Percentiles rank a stretch among this genome's conserved stretches.
Conservation (phyloP, 2,329 filamentous ascomycete genomes). For the Penicillium sp. region DNA sequence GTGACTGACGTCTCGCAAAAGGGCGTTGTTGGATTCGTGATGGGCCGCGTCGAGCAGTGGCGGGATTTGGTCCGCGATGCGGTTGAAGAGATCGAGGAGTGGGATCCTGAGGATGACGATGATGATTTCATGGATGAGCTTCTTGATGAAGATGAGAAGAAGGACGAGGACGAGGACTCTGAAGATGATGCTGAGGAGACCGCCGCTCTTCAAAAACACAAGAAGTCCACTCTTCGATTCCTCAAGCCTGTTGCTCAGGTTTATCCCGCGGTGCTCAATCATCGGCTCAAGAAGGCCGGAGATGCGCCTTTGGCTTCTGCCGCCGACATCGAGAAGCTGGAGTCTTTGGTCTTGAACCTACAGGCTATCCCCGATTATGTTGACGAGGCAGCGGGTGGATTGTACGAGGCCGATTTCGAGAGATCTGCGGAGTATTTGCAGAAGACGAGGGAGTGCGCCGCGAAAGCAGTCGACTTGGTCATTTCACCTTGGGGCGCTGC, state of each 20-base stretch:
- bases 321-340: constrained; percentile 32
- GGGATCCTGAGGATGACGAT: constrained; percentile 72
- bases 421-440: constrained; percentile 36
- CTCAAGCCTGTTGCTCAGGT: constrained; percentile 47
- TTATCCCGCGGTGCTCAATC: constrained; percentile 45
- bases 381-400: constrained; percentile 49
- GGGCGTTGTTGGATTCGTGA: constrained; percentile 70
- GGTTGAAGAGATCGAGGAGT: constrained; percentile 82
- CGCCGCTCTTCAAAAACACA: constrained; percentile 41
- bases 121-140: constrained; percentile 55
- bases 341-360: constrained; percentile 36
- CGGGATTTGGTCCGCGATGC: constrained; percentile 77
- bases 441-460: constrained; percentile 49
- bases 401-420: constrained; percentile 45
- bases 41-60: constrained; percentile 72
- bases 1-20: constrained; percentile 64
- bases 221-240: constrained; percentile 45
- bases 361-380: constrained; percentile 43
- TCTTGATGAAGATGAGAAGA: constrained; percentile 32
- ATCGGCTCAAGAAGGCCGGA: constrained; percentile 41
- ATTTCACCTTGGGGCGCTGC: constrained; percentile 72
- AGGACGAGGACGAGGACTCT: constrained; percentile 19
- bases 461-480: constrained; percentile 70
- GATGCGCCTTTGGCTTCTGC: constrained; percentile 18
- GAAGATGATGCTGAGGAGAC: constrained; percentile 30